Evolutionary conservation across 495 filamentous ascomycete genomes (phyloP), one percentile per base, ranked within the genome.

Genomic region (Pyrenopolyporus hunteri): DNA sequence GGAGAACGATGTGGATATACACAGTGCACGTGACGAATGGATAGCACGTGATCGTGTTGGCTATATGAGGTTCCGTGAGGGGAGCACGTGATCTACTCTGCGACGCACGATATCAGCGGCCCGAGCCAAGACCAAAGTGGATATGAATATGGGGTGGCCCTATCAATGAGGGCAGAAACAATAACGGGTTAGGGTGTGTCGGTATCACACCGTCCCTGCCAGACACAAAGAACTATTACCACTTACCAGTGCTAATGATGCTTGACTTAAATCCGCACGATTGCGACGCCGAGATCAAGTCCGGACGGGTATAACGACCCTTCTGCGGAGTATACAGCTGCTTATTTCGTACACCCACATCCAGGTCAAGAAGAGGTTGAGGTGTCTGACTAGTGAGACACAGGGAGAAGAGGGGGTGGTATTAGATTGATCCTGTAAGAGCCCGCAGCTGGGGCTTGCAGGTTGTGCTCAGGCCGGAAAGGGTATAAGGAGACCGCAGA

Each of bases 371-470:
- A 42, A 42, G 0, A 19, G 9, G n/a, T 6, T 17, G 20, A n/a
- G 62, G 62, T 13, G 55, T 64, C 14, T 37, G 17, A n/a, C n/a
- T 64, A 64, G 50, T 56, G 36, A 48, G n/a, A 31, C 2, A 37
- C 23, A 20, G 31, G 8, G 23, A 35, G 11, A 29, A 29, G 10
- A 17, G 28, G 61, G 61, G 19, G 61, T 64, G 54, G 25, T 16
- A n/a, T 59, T 58, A 59, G 37, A 48, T 23, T 10, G 31, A 54
- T 48, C 42, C 48, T 58, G 55, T 20, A 64, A 58, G 32, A 54
- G 36, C n/a, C n/a, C n/a, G 52, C 59, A 20, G 37, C 40, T 51
- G 59, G 59, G 59, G 54, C 61, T 64, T 64, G 62, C 45, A 65
- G 62, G 44, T 51, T 50, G 55, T 37, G 44, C 31, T 59, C 35